A percentile compares a stretch with the other conserved stretches of the same genome.
phyloP scores from a whole-genome alignment of 1,284 basidiomycete genomes.

The Hymenochaete sp. region DNA sequence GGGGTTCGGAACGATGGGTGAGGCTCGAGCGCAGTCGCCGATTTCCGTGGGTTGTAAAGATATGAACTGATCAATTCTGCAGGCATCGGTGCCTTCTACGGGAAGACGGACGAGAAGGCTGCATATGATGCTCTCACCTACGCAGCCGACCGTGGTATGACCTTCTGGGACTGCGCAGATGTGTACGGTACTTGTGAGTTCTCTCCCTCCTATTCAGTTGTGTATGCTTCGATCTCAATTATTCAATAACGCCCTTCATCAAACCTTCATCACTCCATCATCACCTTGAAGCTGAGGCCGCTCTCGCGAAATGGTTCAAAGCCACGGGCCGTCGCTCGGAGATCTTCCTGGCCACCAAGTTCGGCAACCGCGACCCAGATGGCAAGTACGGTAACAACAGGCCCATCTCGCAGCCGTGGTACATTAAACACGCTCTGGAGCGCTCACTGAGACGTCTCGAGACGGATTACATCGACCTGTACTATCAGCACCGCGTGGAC shows the following conservation, averaged over 20 bases:
- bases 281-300: conserved; percentile 6
- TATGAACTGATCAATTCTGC: neutral
- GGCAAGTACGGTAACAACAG: conserved; percentile 3
- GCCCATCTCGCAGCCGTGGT: conserved; percentile 21
- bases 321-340: conserved; percentile 20
- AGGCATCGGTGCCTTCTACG: conserved; percentile 16
- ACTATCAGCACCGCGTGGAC: conserved; percentile 27
- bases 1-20: conserved; percentile 17
- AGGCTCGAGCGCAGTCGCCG: too few species aligned
- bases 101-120: conserved; percentile 14
- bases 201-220: neutral
- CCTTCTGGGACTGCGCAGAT: conserved; percentile 18
- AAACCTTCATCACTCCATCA: too few species aligned
- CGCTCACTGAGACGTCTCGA: conserved; percentile 22
- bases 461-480: conserved; percentile 25
- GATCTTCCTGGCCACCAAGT: conserved; percentile 28
- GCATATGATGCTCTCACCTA: conserved; percentile 15
- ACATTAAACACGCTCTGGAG: conserved; percentile 21
- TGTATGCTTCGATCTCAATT: too few species aligned
- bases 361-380: conserved; percentile 18
- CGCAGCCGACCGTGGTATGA: conserved; percentile 16
- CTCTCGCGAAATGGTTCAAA: conserved; percentile 18
- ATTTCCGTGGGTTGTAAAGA: neutral
- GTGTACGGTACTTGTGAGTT: conserved; percentile 12
- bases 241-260: neutral